phyloP scores from a whole-genome alignment of 345 rosid genomes.

The Sisymbrium irio region DNA sequence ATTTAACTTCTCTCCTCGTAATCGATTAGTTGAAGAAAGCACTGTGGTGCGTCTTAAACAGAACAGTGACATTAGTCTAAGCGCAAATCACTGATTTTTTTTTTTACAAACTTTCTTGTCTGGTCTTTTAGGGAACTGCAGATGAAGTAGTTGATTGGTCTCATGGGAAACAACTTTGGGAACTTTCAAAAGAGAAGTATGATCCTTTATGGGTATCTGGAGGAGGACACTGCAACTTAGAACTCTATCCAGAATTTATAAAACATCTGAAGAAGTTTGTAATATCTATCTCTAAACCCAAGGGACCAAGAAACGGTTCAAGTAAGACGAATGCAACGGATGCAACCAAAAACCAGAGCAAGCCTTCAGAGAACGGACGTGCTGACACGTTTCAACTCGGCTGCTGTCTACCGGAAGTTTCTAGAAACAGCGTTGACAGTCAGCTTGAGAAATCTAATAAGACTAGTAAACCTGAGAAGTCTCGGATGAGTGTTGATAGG shows the following conservation, averaged over 20 bases:
- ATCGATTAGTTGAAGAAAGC: neutral
- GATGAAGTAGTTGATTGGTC: slow-evolving; percentile 95
- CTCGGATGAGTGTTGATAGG: slow-evolving; percentile 91
- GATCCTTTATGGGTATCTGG: slow-evolving; percentile 92
- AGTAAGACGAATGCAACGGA: slow-evolving; percentile 37
- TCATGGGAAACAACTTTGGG: slow-evolving; percentile 90
- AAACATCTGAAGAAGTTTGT: slow-evolving; percentile 86
- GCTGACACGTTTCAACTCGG: slow-evolving; percentile 68
- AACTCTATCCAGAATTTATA: slow-evolving; percentile 89
- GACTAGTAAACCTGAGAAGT: slow-evolving; percentile 79
- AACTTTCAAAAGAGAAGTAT: slow-evolving; percentile 76
- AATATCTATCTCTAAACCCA: slow-evolving; percentile 57
- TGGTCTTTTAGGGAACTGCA: slow-evolving; percentile 67
- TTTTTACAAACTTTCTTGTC: neutral
- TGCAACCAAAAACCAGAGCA: slow-evolving; percentile 44
- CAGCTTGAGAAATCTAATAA: slow-evolving; percentile 90
- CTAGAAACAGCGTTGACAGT: slow-evolving; percentile 96
- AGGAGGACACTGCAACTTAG: slow-evolving; percentile 94
- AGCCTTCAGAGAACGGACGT: slow-evolving; percentile 52
- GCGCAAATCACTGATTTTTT: neutral
- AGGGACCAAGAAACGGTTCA: slow-evolving; percentile 40
- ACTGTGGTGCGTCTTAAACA: neutral
- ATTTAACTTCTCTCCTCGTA: neutral
- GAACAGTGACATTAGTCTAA: neutral
- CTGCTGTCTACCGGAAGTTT: slow-evolving; percentile 65